Evolutionary conservation across 2,329 filamentous ascomycete species (phyloP), one percentile per base, ranked within the genome.

Genomic region (Lithohypha guttulata): DNA sequence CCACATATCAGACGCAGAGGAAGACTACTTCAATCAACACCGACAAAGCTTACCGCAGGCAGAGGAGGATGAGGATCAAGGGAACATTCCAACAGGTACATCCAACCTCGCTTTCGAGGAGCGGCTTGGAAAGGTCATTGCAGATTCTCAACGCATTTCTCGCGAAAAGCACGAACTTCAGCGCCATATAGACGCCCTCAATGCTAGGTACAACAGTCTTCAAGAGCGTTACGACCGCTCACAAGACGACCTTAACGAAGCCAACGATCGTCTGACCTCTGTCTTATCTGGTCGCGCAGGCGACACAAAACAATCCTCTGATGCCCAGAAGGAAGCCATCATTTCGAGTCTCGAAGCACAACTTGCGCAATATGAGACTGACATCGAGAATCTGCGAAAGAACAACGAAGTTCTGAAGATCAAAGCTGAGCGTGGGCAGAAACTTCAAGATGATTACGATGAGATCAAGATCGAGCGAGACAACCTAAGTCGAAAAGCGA

Each of bases 271-370:
- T 49, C 65, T 58, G 60, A 73, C 62, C 62, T 74, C 54, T 60
- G 65, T 57, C 65, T 61, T 63, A 40, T 64, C 63, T n/a, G 63
- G 63, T 11, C 62, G 65, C 38, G 62, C 59, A 7, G 62, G 64
- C 30, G 45, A 57, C 55, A 36, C 63, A 59, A 13, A 33, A 28
- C 36, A 44, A 15, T 26, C 43, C 61, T 81, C 49, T 66, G 78
- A 60, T 4, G 57, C 59, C 22, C 61, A 84, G 50, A 77, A 81
- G 51, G 78, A 84, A 55, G 70, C 79, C 42, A 65, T 84, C 34
- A 86, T 87, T 53, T 75, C 77, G 26, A 71, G 68, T 17, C 73
- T 84, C 49, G 82, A 87, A 55, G 69, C 71, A 14, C 73, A 82
- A 49, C 60, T 79, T 8, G 73, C 81, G 41, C 65, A 70, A 21